Evolutionary conservation across 129 eudicot genomes (phyloP).

Genomic region (Heracleum sosnowskyi): DNA sequence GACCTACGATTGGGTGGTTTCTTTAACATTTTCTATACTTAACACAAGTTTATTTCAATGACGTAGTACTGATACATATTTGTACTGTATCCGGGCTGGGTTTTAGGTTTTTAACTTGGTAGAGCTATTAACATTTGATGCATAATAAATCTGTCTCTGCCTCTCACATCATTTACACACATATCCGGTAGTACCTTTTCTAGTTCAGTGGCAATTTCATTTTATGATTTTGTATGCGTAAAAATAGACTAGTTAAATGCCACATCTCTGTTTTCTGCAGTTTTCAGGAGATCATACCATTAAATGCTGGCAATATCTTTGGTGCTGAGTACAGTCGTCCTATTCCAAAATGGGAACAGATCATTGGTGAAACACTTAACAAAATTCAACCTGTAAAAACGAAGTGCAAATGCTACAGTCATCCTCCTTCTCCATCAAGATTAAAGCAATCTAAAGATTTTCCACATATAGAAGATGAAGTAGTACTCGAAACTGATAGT

Average conservation of each 20-base stretch:
- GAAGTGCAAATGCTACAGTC: slow-evolving; percentile 67
- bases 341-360: slow-evolving; percentile 68
- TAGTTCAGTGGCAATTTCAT: background rate
- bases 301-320: slow-evolving; percentile 88
- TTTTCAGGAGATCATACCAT: slow-evolving; percentile 85
- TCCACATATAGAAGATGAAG: slow-evolving; percentile 66
- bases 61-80: too few species aligned
- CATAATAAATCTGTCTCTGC: background rate
- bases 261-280: slow-evolving; percentile 26
- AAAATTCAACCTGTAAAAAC: slow-evolving; percentile 26
- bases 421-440: slow-evolving; percentile 90
- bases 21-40: too few species aligned
- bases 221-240: background rate
- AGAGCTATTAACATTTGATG: background rate
- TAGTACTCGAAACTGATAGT: slow-evolving; percentile 63
- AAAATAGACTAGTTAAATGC: slow-evolving; percentile 1
- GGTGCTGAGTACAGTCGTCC: slow-evolving; percentile 90
- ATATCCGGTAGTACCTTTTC: background rate
- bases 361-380: slow-evolving; percentile 71
- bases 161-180: background rate
- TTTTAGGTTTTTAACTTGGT: background rate
- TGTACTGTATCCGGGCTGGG: too few species aligned
- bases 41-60: too few species aligned
- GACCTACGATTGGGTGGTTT: too few species aligned
- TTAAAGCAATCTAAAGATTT: slow-evolving; percentile 67